Conservation (phyloP, 345 rosid genomes). For the Sisymbrium irio region DNA sequence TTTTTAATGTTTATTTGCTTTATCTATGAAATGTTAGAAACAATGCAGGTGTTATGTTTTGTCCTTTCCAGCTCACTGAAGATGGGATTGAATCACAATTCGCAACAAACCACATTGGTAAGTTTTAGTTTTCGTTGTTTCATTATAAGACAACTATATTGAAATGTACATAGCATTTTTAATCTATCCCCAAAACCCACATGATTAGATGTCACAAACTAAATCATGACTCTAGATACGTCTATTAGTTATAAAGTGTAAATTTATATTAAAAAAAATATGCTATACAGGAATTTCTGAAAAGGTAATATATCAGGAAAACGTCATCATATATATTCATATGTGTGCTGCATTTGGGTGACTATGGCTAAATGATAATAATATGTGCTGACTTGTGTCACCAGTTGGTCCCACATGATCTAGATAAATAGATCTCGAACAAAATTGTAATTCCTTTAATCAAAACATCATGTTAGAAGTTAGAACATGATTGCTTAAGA, state of each 20-base stretch:
- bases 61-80: slow-evolving; percentile 69
- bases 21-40: slow-evolving; percentile 45
- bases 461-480: neutral
- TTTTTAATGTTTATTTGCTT: neutral
- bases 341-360: neutral
- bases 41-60: slow-evolving; percentile 89
- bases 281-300: neutral
- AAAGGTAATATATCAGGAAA: neutral
- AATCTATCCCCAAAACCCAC: no score
- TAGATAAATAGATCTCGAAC: neutral
- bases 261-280: no score
- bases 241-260: neutral
- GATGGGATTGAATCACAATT: slow-evolving; percentile 79
- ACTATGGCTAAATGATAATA: no score
- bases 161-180: neutral
- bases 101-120: slow-evolving; percentile 80
- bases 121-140: neutral
- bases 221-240: neutral
- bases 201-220: neutral
- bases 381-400: neutral
- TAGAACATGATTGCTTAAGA: no score
- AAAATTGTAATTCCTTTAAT: neutral
- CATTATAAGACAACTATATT: neutral
- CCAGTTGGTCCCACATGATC: neutral
- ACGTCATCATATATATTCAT: neutral